Evolutionary conservation across 345 rosid species (phyloP).

Genomic region (Brassica cretica): DNA sequence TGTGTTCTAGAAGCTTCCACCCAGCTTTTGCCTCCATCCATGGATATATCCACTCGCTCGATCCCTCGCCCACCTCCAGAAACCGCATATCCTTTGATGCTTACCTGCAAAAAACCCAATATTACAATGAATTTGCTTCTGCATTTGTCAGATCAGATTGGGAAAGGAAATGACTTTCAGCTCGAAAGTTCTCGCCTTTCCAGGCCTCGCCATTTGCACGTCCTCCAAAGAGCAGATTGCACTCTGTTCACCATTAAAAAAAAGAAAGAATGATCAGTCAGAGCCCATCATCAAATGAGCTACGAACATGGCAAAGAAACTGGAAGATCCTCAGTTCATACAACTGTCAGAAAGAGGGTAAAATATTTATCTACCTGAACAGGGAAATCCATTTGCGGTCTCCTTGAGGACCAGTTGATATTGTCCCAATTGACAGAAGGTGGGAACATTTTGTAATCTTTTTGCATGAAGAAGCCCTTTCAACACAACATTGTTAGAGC

Average conservation of each 20-base stretch:
- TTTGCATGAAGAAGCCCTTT: conserved; percentile 98
- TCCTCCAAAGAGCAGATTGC: conserved; percentile 95
- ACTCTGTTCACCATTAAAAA: conserved; percentile 51
- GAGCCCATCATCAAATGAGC: conserved; percentile 1
- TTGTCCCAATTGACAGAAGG: conserved; percentile 94
- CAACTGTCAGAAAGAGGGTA: neutral
- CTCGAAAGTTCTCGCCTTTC: neutral
- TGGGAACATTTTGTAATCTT: conserved; percentile 98
- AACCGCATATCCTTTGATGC: conserved; percentile 76
- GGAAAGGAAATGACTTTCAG: neutral
- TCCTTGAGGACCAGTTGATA: conserved; percentile 82
- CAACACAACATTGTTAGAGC: conserved; percentile 29
- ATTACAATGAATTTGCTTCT: neutral
- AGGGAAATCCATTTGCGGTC: conserved; percentile 97
- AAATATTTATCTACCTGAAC: conserved; percentile 62
- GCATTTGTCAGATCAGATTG: neutral
- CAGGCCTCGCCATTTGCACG: conserved; percentile 42
- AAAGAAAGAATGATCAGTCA: neutral
- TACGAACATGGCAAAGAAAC: neutral
- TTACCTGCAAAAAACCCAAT: conserved; percentile 44
- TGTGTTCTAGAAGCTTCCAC: conserved; percentile 79
- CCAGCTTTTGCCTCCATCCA: conserved; percentile 93
- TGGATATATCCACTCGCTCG: conserved; percentile 87
- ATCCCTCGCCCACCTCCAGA: conserved; percentile 68
- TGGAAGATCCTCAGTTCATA: neutral